phyloP scores from a whole-genome alignment of 768 basidiomycete species.

The Tulasnella calospora region DNA sequence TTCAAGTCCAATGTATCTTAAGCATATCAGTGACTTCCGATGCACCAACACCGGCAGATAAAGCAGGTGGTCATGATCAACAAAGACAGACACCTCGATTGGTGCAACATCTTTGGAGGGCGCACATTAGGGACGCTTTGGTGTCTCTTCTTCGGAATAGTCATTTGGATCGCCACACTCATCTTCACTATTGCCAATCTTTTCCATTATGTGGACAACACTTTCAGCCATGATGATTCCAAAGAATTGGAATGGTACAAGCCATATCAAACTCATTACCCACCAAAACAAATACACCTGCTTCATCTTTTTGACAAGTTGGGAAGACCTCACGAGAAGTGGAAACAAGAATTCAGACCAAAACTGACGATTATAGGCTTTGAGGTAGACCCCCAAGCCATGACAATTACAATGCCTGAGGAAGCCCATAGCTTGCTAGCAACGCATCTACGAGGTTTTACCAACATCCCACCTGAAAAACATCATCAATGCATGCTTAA shows the following conservation, averaged over 20 bases:
- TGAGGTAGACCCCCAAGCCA: conserved; percentile 36
- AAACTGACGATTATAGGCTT: conserved; percentile 42
- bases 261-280: conserved; percentile 35
- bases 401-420: conserved; percentile 35
- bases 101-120: conserved; percentile 37
- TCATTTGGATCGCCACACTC: conserved; percentile 40
- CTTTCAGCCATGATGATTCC: conserved; percentile 31
- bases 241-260: conserved; percentile 34
- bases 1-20: conserved; percentile 41
- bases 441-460: conserved; percentile 26
- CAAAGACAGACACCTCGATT: conserved; percentile 34
- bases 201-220: conserved; percentile 40
- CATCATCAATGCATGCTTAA: conserved; percentile 27
- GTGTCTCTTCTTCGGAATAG: conserved; percentile 36
- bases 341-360: conserved; percentile 41
- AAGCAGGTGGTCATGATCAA: conserved; percentile 39
- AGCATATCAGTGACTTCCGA: conserved; percentile 39
- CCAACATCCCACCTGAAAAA: conserved; percentile 11
- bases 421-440: conserved; percentile 30
- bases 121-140: conserved; percentile 33
- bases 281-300: conserved; percentile 37
- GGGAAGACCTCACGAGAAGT: conserved; percentile 39
- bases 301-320: conserved; percentile 43
- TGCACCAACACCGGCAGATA: conserved; percentile 43
- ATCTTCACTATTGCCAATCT: conserved; percentile 30